Evolutionary conservation across 2,329 filamentous ascomycete species (phyloP).

Genomic region (Alternaria sp.): DNA sequence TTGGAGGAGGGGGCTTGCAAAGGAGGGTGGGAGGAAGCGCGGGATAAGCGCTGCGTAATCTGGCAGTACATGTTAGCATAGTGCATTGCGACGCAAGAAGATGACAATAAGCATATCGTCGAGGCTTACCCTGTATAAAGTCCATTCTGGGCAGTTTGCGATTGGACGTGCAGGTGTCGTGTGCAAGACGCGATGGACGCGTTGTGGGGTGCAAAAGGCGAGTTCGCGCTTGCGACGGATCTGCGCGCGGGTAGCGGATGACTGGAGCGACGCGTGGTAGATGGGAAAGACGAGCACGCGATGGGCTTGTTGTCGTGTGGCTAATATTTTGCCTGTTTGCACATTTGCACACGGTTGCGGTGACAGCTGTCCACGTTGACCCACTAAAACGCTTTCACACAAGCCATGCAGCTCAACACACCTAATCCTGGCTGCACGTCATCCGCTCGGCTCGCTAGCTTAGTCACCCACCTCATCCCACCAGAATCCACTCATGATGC

Average conservation of each 20-base stretch:
- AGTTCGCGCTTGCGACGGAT: constrained; percentile 3
- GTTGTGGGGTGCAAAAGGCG: constrained; percentile 10
- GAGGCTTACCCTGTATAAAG: constrained; percentile 36
- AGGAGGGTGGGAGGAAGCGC: constrained; percentile 43
- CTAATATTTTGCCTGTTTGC: constrained; percentile 9
- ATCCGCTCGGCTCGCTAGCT: constrained; percentile 15
- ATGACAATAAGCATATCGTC: neutral
- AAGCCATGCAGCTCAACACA: constrained; percentile 10
- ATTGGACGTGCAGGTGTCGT: constrained; percentile 13
- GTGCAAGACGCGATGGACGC: constrained; percentile 26
- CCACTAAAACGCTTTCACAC: constrained; percentile 11
- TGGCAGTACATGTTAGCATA: constrained; percentile 29
- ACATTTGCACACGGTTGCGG: constrained; percentile 19
- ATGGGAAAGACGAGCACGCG: constrained; percentile 4
- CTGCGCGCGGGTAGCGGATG: neutral
- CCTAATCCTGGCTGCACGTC: constrained; percentile 24
- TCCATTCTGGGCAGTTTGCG: constrained; percentile 38
- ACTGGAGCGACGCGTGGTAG: constrained; percentile 1
- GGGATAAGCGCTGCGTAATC: constrained; percentile 45
- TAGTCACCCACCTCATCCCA: neutral
- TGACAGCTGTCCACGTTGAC: constrained; percentile 27
- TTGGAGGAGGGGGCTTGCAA: constrained; percentile 43
- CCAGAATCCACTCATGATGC: constrained; percentile 2
- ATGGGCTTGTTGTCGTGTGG: neutral
- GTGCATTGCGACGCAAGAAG: neutral